Base-by-base conservation (phyloP, 192 early-diverging fungal genomes). In the Glomus cerebriforme region DNA sequence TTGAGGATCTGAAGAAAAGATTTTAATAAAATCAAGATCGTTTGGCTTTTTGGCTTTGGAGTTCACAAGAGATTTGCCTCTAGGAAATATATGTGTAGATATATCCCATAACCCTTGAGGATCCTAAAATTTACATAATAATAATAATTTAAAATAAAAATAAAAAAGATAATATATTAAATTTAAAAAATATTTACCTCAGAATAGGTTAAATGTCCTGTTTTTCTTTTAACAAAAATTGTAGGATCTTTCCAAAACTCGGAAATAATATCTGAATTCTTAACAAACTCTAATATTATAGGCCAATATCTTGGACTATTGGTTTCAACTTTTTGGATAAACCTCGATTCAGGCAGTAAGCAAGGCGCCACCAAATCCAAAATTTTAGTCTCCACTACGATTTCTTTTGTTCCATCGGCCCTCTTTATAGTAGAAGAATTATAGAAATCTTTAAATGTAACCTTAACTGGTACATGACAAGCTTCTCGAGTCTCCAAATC, bases 221-320 rank as follows among this genome's bases (percentile, higher is more conserved):
- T 83, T 39, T 84, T 85, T 26, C 86, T 76, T 72, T 87, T 87
- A 2, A 87, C 85, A 24, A 80, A 81, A 10, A 87, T 81, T 12
- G 80, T 86, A 6, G 83, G 64, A 27, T 83, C 68, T 65, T 73
- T 62, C 70, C 87, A 66, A 66, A 79, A 85, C 69, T 75, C 35
- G 26, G 81, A 70, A 31, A 80, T 72, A 32, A 79, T 43, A 19
- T 83, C 81, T 13, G 45, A 69, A 54, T 86, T 85, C 2, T 62
- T 77, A 45, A 77, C 79, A 7, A 87, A 49, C 19, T 88, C 83
- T 35, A 90, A 63, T 10, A 43, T 81, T 24, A 87, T 82, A 3
- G 85, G 76, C 84, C 86, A 90, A 77, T 92, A 93, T 10, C 91
- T 81, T 7, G 90, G 86, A 35, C 86, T 85, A 32, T 85, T 71